Base-by-base conservation (phyloP, 2,329 filamentous ascomycete species). In the Blastomyces emzantsi region DNA sequence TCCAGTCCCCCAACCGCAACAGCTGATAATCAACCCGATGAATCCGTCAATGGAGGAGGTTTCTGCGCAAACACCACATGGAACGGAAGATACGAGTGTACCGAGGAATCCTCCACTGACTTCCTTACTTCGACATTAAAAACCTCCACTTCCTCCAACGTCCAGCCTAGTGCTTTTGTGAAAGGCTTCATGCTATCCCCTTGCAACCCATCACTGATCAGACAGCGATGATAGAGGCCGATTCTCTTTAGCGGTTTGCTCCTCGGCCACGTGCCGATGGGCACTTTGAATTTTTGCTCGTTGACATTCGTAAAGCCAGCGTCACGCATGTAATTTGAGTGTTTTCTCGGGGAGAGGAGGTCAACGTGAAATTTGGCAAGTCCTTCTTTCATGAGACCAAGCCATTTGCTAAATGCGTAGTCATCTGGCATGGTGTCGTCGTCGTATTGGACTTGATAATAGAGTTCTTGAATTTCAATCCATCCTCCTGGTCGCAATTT, bases 261-360 rank as follows among this genome's bases (percentile, higher is more conserved):
- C 76, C 49, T 76, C 30, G 72, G 70, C 78, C 78, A 80, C 15
- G 73, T 71, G 3, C 76, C 76, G 28, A 79, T 69, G 0, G 78
- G 78, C 73, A 76, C 74, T 62, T 76, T 76, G 66, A 73, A 78
- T 39, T 68, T 67, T 65, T 69, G 69, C 68, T 79, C 76, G 8
- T 74, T 72, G 1, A 82, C 73, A 64, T 80, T 75, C 5, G 73
- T 74, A 65, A 81, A 82, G 3, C 80, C 80, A 11, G 72, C 69
- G n/a, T 71, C 66, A 15, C 58, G 62, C 9, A 79, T 69, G 57
- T 66, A 65, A 2, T 69, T 61, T 11, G 73, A 72, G 65, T 72
- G 67, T 22, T 62, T 56, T 15, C 61, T 64, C 3, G 69, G 67
- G 9, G 71, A 65, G 6, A 64, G 62, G 43, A 74, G 66, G n/a